Percentiles rank a stretch among this genome's conserved stretches.
phyloP scores from a whole-genome alignment of 257 asterid genomes.

The Sherardia arvensis region DNA sequence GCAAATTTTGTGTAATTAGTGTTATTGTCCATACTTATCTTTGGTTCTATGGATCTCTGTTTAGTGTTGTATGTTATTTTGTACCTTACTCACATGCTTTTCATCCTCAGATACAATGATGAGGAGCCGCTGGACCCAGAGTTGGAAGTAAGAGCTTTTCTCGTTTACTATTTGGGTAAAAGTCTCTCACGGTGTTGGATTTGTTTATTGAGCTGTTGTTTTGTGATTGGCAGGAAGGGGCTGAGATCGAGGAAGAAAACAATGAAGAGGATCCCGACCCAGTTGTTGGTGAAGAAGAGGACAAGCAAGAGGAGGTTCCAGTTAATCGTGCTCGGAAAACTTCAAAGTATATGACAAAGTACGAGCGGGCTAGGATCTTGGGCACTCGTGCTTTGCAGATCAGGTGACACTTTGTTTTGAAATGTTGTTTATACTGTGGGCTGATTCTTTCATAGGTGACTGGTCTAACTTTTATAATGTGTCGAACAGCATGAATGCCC shows the following conservation, averaged over 20 bases:
- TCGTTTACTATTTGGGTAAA: neutral
- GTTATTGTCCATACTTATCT: neutral
- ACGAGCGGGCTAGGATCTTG: conserved; percentile 86
- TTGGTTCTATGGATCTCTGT: neutral
- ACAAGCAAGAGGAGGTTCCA: conserved; percentile 50
- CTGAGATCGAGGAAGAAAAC: conserved; percentile 60
- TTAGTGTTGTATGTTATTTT: neutral
- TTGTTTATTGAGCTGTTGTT: neutral
- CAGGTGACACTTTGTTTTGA: conserved; percentile 31
- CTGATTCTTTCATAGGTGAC: neutral
- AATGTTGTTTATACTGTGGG: neutral
- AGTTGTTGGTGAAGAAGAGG: conserved; percentile 55
- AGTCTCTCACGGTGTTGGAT: neutral
- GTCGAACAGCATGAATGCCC: conserved; percentile 82
- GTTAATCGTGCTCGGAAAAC: conserved; percentile 71
- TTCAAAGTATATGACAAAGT: conserved; percentile 87
- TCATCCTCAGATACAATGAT: conserved; percentile 44
- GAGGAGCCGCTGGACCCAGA: conserved; percentile 88
- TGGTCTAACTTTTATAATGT: conserved; percentile 1
- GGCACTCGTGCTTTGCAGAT: conserved; percentile 94
- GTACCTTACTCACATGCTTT: neutral
- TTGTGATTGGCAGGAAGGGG: conserved; percentile 56
- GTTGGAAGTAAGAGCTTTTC: conserved; percentile 45
- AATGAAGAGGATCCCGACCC: conserved; percentile 50
- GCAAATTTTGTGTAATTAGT: neutral